A percentile compares a stretch with the other conserved stretches of the same genome.
phyloP scores from a whole-genome alignment of 495 filamentous ascomycete species.

The Saxispiralis lemnorum region DNA sequence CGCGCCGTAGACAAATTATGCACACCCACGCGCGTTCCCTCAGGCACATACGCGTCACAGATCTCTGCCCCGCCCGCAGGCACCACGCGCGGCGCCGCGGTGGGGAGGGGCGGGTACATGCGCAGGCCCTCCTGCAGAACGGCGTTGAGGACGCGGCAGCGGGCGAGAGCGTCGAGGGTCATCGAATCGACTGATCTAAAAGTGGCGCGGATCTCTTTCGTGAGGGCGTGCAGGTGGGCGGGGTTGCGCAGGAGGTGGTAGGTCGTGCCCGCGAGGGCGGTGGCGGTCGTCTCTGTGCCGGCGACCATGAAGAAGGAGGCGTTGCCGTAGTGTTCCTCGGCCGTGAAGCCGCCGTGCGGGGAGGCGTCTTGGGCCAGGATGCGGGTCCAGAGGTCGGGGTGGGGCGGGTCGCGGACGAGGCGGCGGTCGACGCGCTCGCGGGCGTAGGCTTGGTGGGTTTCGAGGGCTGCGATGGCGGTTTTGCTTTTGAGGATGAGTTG shows the following conservation, averaged over 20 bases:
- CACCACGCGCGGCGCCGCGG: constrained; percentile 1
- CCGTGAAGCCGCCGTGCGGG: constrained; percentile 1
- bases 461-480: background rate
- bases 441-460: background rate
- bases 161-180: constrained; percentile 9
- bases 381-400: constrained; percentile 11
- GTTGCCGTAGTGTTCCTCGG: constrained; percentile 10
- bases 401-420: constrained; percentile 4
- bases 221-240: constrained; percentile 8
- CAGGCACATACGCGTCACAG: constrained; percentile 8
- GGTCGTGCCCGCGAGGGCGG: constrained; percentile 11
- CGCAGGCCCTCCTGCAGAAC: constrained; percentile 15
- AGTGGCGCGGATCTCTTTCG: constrained; percentile 7
- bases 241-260: constrained; percentile 14
- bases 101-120: constrained; percentile 15
- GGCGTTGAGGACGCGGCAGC: constrained; percentile 14
- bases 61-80: constrained; percentile 6
- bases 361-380: constrained; percentile 1
- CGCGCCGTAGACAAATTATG: constrained; percentile 5
- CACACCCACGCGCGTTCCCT: constrained; percentile 13
- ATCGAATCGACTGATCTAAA: constrained; percentile 11
- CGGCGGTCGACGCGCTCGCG: constrained; percentile 10
- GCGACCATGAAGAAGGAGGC: constrained; percentile 11
- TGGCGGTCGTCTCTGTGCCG: constrained; percentile 17
- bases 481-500: constrained; percentile 7